These are phyloP conservation scores for Loxodes magnus DNA, from an alignment of 73 alveolate genomes.

Conservation along the genomic window DNA sequence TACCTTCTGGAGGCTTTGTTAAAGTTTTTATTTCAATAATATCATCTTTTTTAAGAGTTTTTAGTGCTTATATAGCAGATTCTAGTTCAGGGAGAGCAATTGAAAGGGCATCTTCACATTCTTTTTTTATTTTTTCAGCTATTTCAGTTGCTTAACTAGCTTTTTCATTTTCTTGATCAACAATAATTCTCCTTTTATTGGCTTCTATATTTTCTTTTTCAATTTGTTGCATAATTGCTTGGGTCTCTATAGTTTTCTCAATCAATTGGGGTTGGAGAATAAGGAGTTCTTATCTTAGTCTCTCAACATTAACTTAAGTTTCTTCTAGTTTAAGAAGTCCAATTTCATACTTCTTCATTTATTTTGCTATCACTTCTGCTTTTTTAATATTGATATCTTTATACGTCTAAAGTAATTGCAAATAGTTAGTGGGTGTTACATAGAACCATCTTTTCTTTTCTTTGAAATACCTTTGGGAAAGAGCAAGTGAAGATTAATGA, in stretches of 20 bases:
- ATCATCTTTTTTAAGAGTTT: constrained; percentile 73
- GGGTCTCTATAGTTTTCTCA: constrained; percentile 77
- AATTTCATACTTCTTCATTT: constrained; percentile 63
- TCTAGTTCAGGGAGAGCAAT: constrained; percentile 86
- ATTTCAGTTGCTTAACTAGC: constrained; percentile 63
- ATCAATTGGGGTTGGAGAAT: constrained; percentile 83
- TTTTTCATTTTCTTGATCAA: constrained; percentile 79
- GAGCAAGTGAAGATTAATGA: constrained; percentile 77
- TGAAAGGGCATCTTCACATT: constrained; percentile 71
- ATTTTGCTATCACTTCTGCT: constrained; percentile 29
- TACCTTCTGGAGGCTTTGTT: constrained; percentile 87
- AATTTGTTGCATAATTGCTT: constrained; percentile 61
- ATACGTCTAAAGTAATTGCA: constrained; percentile 45
- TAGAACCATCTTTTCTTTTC: constrained; percentile 25
- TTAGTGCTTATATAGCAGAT: constrained; percentile 82
- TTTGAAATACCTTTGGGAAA: constrained; percentile 51
- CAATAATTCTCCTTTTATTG: constrained; percentile 70
- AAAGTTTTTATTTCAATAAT: constrained; percentile 81
- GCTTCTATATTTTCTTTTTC: constrained; percentile 80
- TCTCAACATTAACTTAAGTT: constrained; percentile 72
- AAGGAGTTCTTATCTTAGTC: constrained; percentile 76
- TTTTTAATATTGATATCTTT: constrained; percentile 35
- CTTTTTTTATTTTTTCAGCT: constrained; percentile 68
- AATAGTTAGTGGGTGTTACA: constrained; percentile 43
- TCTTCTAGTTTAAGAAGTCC: constrained; percentile 81